Evolutionary conservation across 208 protist genomes (phyloP), one percentile per base, ranked within the genome.

Genomic region (Giardia duodenalis): DNA sequence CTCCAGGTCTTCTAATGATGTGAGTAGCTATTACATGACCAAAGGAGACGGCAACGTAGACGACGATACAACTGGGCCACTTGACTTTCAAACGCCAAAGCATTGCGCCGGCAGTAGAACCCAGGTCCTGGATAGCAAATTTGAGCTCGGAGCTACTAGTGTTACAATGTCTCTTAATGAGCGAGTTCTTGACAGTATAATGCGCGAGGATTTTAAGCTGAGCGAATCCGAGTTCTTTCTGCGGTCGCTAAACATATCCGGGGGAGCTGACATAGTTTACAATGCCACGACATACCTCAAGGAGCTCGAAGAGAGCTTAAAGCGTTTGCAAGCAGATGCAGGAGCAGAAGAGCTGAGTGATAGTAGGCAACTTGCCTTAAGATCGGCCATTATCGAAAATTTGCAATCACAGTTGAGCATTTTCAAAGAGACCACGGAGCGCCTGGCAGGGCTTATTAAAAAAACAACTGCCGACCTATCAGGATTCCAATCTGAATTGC

Each of bases 291-390:
- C 57, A 76, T 10, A 76, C 10, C 10, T 76, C 57, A 30, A 10
- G 57, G 57, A 76, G 57, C 57, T 76, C 30, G 57, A 76, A 76
- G 57, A 76, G 57, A 76, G 19, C 30, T 76, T 76, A 76, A 30
- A 76, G 57, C 57, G 57, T 76, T 76, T 76, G 57, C 57, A 76
- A 30, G n/a, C n/a, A n/a, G n/a, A n/a, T n/a, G n/a, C n/a, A n/a
- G n/a, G n/a, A n/a, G n/a, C n/a, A n/a, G n/a, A n/a, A n/a, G n/a
- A n/a, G n/a, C n/a, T n/a, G n/a, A n/a, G n/a, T n/a, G n/a, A n/a
- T n/a, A n/a, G n/a, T n/a, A 76, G 30, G 30, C 57, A 76, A 30
- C 10, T 76, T 10, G 57, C 57, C 19, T 30, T 76, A 10, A 76
- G 30, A 30, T 76, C 57, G 10, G 10, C 19, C 57, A 30, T 76